Evolutionary conservation across 2,329 filamentous ascomycete genomes (phyloP), one percentile per base, ranked within the genome.

Genomic region (Pseudocercospora musae): DNA sequence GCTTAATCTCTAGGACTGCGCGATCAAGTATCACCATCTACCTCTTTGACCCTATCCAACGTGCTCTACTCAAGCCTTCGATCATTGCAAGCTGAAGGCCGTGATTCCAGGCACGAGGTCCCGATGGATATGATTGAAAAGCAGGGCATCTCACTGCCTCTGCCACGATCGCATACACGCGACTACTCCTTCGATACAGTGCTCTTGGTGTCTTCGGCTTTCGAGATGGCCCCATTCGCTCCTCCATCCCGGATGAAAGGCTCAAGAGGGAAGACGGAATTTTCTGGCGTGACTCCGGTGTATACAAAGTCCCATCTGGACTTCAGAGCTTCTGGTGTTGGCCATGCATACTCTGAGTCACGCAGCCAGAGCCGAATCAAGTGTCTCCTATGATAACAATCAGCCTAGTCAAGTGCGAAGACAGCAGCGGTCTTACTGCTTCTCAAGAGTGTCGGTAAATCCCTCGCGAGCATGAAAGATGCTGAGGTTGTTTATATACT

Each of bases 201-300:
- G 37, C 7, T 18, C 8, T 40, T 40, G 4, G 37, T 3, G 7
- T 40, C 7, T 5, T 40, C 37, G 13, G 1, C 0, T 81, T 78
- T 60, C 76, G 77, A 21, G 79, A 81, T 69, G 69, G 68, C 18
- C 63, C 70, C 9, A 66, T 73, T 48, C 18, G 60, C 59, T 52
- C 65, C 65, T 1, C 58, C 58, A 21, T 75, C 78, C 18, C 79
- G 74, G 63, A 82, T 77, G 20, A 73, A 75, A 18, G 84, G 82
- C 69, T 88, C 82, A 1, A 86, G 73, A 0, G 85, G 85, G 58
- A 87, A 84, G 0, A 85, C 80, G 37, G 83, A 77, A 10, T 77
- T 80, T 63, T 85, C 83, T 0, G 80, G 74, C 2, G 75, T 80
- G 1, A 87, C 78, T 3, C 78, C 81, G 1, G 79, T 76, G 66